Evolutionary conservation across 345 rosid species (phyloP).

Genomic region (Geranium rotundifolium): DNA sequence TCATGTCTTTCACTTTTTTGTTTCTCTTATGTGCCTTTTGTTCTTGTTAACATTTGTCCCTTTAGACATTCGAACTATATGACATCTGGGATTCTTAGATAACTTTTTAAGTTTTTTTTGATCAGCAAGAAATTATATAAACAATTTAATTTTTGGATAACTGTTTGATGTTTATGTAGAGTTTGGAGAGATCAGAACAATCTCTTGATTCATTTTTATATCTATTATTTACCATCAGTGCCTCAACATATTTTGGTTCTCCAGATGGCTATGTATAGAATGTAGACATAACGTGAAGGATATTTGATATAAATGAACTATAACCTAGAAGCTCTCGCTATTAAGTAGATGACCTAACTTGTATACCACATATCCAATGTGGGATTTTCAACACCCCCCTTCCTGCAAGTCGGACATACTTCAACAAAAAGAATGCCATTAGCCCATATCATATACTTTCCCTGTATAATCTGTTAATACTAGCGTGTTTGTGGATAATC

Average conservation of each 20-base stretch:
- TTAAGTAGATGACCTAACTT: no score
- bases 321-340: no score
- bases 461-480: constrained; percentile 1
- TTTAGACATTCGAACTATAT: neutral
- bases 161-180: neutral
- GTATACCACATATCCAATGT: no score
- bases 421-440: neutral
- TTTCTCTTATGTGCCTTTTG: neutral
- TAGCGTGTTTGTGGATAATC: constrained; percentile 3
- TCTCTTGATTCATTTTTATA: neutral
- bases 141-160: neutral
- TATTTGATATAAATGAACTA: neutral
- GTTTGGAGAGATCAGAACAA: neutral
- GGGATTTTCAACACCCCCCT: no score
- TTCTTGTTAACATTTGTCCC: neutral
- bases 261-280: neutral
- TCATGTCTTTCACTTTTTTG: neutral
- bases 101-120: no score
- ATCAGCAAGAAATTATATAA: no score
- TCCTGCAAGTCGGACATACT: neutral
- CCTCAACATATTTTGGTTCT: neutral
- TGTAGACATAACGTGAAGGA: neutral
- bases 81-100: neutral
- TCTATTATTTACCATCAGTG: neutral
- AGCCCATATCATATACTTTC: neutral